phyloP scores from a whole-genome alignment of 192 early-diverging fungal species.

The Coemansia sp. region DNA sequence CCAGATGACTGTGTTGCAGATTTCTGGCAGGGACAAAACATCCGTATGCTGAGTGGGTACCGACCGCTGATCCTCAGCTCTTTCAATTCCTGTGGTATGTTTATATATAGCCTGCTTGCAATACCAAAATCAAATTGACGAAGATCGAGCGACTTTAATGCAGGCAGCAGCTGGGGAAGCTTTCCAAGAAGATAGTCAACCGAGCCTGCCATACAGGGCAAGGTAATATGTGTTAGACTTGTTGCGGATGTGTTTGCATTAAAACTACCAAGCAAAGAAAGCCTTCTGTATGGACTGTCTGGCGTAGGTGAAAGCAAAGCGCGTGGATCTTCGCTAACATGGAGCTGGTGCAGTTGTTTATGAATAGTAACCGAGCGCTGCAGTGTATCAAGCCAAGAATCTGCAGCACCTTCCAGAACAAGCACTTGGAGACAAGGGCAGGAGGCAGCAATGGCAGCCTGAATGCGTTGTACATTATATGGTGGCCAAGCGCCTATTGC shows the following conservation, averaged over 20 bases:
- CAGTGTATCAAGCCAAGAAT: slow-evolving; percentile 35
- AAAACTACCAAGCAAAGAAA: slow-evolving; percentile 15
- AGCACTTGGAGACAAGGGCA: slow-evolving; percentile 23
- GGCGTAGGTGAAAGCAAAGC: slow-evolving; percentile 37
- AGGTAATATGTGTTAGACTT: slow-evolving; percentile 37
- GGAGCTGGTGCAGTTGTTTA: slow-evolving; percentile 25
- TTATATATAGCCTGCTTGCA: slow-evolving; percentile 22
- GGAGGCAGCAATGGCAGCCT: slow-evolving; percentile 16
- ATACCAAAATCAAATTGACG: slow-evolving; percentile 40
- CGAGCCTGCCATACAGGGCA: slow-evolving; percentile 42
- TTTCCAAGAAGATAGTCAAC: slow-evolving; percentile 21
- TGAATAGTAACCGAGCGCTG: slow-evolving; percentile 26
- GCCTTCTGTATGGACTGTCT: slow-evolving; percentile 18
- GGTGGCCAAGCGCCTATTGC: slow-evolving; percentile 46
- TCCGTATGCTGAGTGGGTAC: slow-evolving; percentile 38
- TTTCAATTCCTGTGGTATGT: slow-evolving; percentile 14
- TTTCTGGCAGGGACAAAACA: slow-evolving; percentile 19
- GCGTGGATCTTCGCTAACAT: slow-evolving; percentile 42
- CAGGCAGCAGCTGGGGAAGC: slow-evolving; percentile 24
- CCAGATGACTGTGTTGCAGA: background rate
- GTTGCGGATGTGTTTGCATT: slow-evolving; percentile 6
- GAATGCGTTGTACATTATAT: slow-evolving; percentile 42
- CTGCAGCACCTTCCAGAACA: slow-evolving; percentile 39
- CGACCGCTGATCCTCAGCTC: slow-evolving; percentile 30
- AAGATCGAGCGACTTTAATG: slow-evolving; percentile 27